phyloP scores from a whole-genome alignment of 106 monocot species.

The Dendrobium chrysotoxum region DNA sequence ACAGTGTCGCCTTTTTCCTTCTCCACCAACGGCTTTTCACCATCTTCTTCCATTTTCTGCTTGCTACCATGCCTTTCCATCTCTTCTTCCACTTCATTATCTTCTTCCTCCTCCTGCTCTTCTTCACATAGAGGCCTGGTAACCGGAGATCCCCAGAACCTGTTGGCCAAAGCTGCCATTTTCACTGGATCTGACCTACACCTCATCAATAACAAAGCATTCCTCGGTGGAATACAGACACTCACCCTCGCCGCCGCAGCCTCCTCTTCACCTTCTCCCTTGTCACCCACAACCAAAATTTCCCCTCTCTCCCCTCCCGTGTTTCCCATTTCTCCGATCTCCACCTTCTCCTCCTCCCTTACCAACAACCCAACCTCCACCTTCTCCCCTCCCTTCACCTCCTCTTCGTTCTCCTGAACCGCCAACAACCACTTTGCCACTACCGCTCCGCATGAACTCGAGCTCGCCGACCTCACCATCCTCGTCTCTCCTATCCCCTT shows the following conservation, averaged over 20 bases:
- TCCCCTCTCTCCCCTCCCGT: not conserved
- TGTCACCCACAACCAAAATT: constrained; percentile 5
- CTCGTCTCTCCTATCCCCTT: not conserved
- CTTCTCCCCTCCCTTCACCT: constrained; percentile 13
- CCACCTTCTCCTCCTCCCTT: constrained; percentile 27
- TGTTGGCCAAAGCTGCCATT: constrained; percentile 71
- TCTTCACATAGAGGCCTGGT: not conserved
- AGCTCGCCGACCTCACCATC: constrained; percentile 7
- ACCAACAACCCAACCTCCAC: constrained; percentile 13
- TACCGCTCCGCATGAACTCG: constrained; percentile 48
- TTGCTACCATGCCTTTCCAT: not conserved
- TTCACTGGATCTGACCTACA: constrained; percentile 93
- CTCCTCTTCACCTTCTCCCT: constrained; percentile 19
- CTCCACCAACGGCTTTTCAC: not conserved
- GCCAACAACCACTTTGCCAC: constrained; percentile 71
- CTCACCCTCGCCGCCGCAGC: constrained; percentile 33
- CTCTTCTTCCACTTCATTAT: constrained; percentile 8
- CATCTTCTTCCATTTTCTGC: constrained; percentile 4
- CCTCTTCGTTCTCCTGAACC: constrained; percentile 41
- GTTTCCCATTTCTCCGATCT: constrained; percentile 14
- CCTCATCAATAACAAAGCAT: constrained; percentile 89
- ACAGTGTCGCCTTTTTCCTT: not conserved
- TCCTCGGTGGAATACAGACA: constrained; percentile 75
- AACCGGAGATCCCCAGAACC: constrained; percentile 74
- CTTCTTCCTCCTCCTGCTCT: constrained; percentile 11